A percentile compares a stretch with the other conserved stretches of the same genome.
Evolutionary conservation across 805 yeast species (phyloP).

Genomic region (Metschnikowia peoriensis): DNA sequence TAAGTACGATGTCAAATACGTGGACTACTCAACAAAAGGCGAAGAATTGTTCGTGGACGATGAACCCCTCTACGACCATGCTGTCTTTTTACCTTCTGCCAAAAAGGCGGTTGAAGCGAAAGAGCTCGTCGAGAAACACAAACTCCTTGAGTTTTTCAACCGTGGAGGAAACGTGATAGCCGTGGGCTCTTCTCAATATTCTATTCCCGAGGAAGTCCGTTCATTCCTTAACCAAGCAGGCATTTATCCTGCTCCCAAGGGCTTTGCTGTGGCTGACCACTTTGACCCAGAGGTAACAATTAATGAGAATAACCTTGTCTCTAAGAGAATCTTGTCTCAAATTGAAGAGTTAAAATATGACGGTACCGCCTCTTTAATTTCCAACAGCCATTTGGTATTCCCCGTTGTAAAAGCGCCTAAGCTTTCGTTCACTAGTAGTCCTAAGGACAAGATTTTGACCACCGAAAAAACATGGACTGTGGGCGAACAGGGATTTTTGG

Average conservation of each 20-base stretch:
- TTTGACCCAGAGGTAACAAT: constrained; percentile 45
- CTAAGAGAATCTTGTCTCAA: constrained; percentile 18
- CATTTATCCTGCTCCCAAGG: constrained; percentile 77
- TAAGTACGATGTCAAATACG: constrained; percentile 17
- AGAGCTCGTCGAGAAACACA: constrained; percentile 32
- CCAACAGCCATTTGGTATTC: constrained; percentile 64
- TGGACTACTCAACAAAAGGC: constrained; percentile 22
- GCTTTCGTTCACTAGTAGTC: constrained; percentile 56
- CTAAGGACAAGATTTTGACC: constrained; percentile 44
- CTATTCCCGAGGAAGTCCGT: constrained; percentile 47
- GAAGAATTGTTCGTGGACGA: constrained; percentile 25
- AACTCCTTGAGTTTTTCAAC: constrained; percentile 57
- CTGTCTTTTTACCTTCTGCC: constrained; percentile 36
- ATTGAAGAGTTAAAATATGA: constrained; percentile 21
- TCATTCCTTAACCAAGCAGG: constrained; percentile 77
- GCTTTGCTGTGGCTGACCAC: constrained; percentile 62
- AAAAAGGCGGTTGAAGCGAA: constrained; percentile 34
- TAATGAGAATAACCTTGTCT: constrained; percentile 28
- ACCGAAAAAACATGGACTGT: constrained; percentile 64
- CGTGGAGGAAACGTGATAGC: constrained; percentile 76
- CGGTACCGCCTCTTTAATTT: constrained; percentile 69
- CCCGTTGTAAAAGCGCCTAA: constrained; percentile 69
- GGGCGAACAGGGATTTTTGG: constrained; percentile 75
- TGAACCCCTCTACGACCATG: constrained; percentile 26
- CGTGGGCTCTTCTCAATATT: constrained; percentile 46